Conservation (phyloP, 257 asterid genomes). For the Salvia rosmarinus region DNA sequence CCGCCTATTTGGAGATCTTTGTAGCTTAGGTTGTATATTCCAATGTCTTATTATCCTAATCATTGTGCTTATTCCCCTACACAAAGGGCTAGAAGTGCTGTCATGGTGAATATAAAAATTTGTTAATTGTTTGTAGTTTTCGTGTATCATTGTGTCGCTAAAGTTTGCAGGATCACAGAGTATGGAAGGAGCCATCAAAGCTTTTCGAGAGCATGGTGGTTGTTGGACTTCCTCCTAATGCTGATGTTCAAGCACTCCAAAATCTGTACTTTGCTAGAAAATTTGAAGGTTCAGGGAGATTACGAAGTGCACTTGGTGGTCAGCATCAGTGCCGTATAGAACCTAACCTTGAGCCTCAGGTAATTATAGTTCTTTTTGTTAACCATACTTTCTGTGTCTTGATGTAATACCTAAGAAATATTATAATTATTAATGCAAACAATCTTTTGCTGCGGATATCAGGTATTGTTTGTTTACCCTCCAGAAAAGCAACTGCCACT, state of each 20-base stretch:
- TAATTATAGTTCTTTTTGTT: slow-evolving; percentile 19
- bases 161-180: slow-evolving; percentile 83
- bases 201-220: slow-evolving; percentile 96
- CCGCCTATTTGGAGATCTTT: background rate
- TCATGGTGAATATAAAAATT: slow-evolving; percentile 10
- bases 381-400: slow-evolving; percentile 7
- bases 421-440: slow-evolving; percentile 7
- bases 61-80: background rate
- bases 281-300: slow-evolving; percentile 83
- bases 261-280: slow-evolving; percentile 78
- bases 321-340: slow-evolving; percentile 83
- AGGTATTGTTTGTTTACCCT: slow-evolving; percentile 98
- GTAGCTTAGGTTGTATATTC: background rate
- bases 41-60: slow-evolving; percentile 12
- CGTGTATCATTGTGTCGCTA: slow-evolving; percentile 41
- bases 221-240: slow-evolving; percentile 90
- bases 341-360: slow-evolving; percentile 99
- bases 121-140: slow-evolving; percentile 39
- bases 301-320: slow-evolving; percentile 73
- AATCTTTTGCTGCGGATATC: slow-evolving; percentile 43
- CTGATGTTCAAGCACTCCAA: slow-evolving; percentile 91
- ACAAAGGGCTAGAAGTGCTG: background rate
- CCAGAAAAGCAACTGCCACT: slow-evolving; percentile 95
- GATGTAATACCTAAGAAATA: slow-evolving; percentile 1
- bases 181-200: slow-evolving; percentile 87